Conservation (phyloP, 164 flowering plant genomes). For the Stephania cephalantha region DNA sequence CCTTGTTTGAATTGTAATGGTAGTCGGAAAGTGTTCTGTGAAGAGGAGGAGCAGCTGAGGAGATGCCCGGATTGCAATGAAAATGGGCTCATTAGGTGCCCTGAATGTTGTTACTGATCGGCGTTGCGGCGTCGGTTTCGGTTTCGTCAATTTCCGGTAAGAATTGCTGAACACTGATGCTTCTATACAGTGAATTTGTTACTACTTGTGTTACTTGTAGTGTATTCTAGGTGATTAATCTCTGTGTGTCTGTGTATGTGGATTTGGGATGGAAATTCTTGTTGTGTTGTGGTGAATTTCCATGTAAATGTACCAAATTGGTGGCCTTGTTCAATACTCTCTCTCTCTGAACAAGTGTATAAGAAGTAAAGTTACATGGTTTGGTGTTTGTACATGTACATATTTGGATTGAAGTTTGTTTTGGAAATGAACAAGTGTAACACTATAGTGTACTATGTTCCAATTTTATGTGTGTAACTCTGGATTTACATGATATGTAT, state of each 20-base stretch:
- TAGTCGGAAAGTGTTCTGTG: conserved; percentile 70
- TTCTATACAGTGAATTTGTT: background rate
- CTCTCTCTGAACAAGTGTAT: conserved; percentile 22
- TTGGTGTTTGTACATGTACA: background rate
- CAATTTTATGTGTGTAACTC: background rate
- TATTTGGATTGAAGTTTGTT: conserved; percentile 4
- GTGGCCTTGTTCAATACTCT: conserved; percentile 21
- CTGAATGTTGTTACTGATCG: conserved; percentile 47
- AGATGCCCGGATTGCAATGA: conserved; percentile 79
- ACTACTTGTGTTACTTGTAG: background rate
- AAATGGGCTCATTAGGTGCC: conserved; percentile 85
- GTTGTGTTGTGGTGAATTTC: background rate
- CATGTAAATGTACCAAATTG: background rate
- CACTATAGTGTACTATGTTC: too few species aligned
- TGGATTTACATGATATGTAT: background rate
- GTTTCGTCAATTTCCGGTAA: conserved; percentile 1
- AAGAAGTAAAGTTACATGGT: background rate
- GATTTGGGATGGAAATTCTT: conserved; percentile 5
- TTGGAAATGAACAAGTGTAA: background rate
- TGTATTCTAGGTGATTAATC: conserved; percentile 1
- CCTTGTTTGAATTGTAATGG: conserved; percentile 77
- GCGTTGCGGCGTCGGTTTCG: background rate
- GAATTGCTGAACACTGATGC: conserved; percentile 3
- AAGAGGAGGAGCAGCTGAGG: conserved; percentile 44
- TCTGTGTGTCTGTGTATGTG: background rate